Conservation (phyloP, 2,329 filamentous ascomycete species). For the Hyphodiscus sp. region DNA sequence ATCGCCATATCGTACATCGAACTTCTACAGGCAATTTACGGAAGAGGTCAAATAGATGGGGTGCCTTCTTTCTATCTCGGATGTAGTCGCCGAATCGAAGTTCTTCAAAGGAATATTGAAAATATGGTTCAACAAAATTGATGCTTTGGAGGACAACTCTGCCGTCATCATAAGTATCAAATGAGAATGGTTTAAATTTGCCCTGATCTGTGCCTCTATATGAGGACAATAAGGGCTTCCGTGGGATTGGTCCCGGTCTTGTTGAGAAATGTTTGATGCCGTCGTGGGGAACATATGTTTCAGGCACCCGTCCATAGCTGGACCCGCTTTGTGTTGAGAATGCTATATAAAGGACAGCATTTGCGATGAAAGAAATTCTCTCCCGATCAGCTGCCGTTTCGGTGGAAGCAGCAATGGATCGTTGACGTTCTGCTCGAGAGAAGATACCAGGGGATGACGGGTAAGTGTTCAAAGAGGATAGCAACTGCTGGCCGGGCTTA, state of each 20-base stretch:
- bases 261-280: not conserved
- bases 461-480: not conserved
- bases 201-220: not conserved
- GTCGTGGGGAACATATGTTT: not conserved
- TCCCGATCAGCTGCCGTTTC: not conserved
- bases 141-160: not conserved
- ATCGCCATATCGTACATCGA: not conserved
- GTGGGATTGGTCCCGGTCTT: not conserved
- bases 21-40: not conserved
- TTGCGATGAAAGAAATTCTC: not conserved
- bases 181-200: not conserved
- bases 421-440: not conserved
- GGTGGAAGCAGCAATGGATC: not conserved
- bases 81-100: not conserved
- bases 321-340: not conserved
- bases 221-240: not conserved
- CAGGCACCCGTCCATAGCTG: not conserved
- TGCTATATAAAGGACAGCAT: not conserved
- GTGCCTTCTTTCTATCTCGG: not conserved
- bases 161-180: not conserved
- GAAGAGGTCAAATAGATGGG: not conserved
- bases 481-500: not conserved
- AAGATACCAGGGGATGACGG: not conserved
- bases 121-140: not conserved
- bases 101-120: not conserved